Evolutionary conservation across 2,329 filamentous ascomycete genomes (phyloP), one percentile per base, ranked within the genome.

Genomic region (Fusarium subglutinans): DNA sequence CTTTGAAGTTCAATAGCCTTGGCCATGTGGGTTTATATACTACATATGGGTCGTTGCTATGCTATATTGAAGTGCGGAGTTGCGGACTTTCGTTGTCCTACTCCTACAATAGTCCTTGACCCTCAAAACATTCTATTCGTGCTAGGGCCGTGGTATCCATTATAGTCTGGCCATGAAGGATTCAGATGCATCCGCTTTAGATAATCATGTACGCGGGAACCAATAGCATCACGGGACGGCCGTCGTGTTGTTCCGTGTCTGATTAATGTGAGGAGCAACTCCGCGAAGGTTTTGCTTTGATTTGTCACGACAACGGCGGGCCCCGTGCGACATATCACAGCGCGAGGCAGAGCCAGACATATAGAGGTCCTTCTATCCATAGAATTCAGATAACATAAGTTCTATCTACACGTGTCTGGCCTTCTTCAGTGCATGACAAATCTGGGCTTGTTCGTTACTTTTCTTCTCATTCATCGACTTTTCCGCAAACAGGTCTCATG

Each of bases 71-170:
- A 15, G 18, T 22, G 58, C 58, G 48, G 58, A 56, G 58, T 55
- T 56, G 58, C 58, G 58, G 48, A 61, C 38, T 61, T 61, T 43
- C 13, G 15, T 17, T 28, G 24, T 20, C 24, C 28, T 33, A 14
- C 28, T 10, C 33, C 14, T 9, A 18, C 9, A 53, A 26, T 10
- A 54, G 33, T 15, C 24, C 45, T 18, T 14, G 4, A 9, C 14
- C 20, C 13, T n/a, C 10, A 8, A 14, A n/a, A 41, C 28, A 7
- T 35, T 30, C 28, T 48, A 48, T 48, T 26, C 17, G 55, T 40
- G 20, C 35, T 28, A 20, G 15, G 10, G 28, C 33, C 5, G 9
- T 37, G 28, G 18, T 22, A 45, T 26, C n/a, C 28, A 20, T 48
- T 7, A 33, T 28, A 18, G 20, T 11, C 14, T 33, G 18, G 24